Conservation (phyloP, 352 stramenopile genomes). For the Stephanocyclus meneghinianus region DNA sequence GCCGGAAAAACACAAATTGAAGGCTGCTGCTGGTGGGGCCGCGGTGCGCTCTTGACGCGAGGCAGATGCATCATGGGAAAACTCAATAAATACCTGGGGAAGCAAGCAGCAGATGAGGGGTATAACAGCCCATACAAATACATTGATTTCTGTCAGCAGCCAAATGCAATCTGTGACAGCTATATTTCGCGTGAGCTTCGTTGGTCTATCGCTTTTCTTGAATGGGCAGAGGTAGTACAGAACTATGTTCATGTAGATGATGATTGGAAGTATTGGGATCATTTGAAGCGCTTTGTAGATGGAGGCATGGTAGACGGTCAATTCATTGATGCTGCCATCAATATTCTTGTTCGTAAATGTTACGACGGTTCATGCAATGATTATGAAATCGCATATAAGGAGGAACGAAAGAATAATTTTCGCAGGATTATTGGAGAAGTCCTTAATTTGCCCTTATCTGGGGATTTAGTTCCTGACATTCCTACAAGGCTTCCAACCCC, state of each 20-base stretch:
- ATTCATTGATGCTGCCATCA: slow-evolving; percentile 41
- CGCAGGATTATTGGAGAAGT: slow-evolving; percentile 34
- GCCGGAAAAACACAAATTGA: slow-evolving; percentile 26
- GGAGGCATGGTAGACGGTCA: slow-evolving; percentile 26
- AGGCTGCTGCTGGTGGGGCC: slow-evolving; percentile 6
- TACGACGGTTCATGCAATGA: slow-evolving; percentile 24
- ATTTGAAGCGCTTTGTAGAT: slow-evolving; percentile 35
- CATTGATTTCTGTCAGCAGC: slow-evolving; percentile 36
- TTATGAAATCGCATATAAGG: slow-evolving; percentile 16
- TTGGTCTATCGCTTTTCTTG: slow-evolving; percentile 34
- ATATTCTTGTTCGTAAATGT: slow-evolving; percentile 47
- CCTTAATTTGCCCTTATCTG: slow-evolving; percentile 7
- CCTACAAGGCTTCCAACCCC: background rate
- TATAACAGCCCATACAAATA: slow-evolving; percentile 8
- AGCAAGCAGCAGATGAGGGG: slow-evolving; percentile 18
- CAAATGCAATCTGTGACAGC: slow-evolving; percentile 27
- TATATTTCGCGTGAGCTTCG: slow-evolving; percentile 16
- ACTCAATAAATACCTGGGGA: slow-evolving; percentile 25
- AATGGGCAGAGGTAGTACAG: slow-evolving; percentile 45
- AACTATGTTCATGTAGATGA: slow-evolving; percentile 22
- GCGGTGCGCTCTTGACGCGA: background rate
- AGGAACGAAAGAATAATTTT: slow-evolving; percentile 27
- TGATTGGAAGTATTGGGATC: slow-evolving; percentile 30
- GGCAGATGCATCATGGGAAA: slow-evolving; percentile 18
- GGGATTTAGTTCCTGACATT: background rate